Evolutionary conservation across 2,329 filamentous ascomycete species (phyloP), one percentile per base, ranked within the genome.

Genomic region (Trichoderma arundinaceum): DNA sequence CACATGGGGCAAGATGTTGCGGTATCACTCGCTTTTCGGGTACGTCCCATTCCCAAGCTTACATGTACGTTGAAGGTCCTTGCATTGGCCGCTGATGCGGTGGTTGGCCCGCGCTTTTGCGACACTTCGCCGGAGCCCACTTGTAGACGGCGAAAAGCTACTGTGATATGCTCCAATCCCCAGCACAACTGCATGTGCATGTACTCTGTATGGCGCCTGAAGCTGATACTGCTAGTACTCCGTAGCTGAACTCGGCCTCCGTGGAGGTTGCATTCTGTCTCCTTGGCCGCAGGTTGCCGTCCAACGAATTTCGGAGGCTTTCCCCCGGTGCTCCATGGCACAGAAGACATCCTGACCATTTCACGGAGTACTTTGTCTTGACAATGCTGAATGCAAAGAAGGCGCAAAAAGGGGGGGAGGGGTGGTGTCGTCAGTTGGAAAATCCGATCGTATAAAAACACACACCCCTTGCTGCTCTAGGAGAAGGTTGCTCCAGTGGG

Each of bases 61-160:
- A 61, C 58, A 28, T 28, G 22, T 28, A 28, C 22, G 46, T 22
- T 49, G 46, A 41, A 52, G 19, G 38, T 52, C 28, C 22, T 15
- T 43, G 58, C 46, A 33, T 46, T 33, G 12, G n/a, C 35, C n/a
- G 35, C 22, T 28, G n/a, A 35, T 43, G 46, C 38, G 22, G 58
- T 52, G 58, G 38, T 61, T 52, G 58, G 58, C 58, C 46, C 46
- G 58, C 35, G 46, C 44, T 19, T 61, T n/a, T 35, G 22, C 35
- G 3, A 44, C 58, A 9, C 35, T 32, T 32, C 9, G 46, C 19
- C 46, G 46, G 46, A 52, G 58, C 48, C 46, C 46, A 61, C 46
- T 52, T 61, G 32, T 43, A 52, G 58, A 41, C 19, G 58, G 58
- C 46, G 58, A 43, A 52, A 22, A 17, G 46, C 33, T 46, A 41